A percentile compares a stretch with the other conserved stretches of the same genome.
Evolutionary conservation across 257 asterid genomes (phyloP).

Genomic region (Plantago elongata): DNA sequence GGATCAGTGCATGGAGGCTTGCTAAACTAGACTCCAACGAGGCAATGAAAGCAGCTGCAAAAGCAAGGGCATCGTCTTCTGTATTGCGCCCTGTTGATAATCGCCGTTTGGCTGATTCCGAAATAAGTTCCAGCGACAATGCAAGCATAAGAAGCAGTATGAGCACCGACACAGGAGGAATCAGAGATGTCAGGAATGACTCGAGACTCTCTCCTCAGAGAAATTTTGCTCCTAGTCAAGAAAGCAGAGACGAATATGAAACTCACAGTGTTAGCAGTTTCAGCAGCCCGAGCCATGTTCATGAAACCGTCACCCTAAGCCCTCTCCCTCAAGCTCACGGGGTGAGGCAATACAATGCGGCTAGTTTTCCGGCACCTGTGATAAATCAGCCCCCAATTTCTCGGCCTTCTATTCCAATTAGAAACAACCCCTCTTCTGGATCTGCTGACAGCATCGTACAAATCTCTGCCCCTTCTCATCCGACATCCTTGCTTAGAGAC

Average conservation of each 20-base stretch:
- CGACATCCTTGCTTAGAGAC: slow-evolving; percentile 60
- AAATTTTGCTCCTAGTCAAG: slow-evolving; percentile 74
- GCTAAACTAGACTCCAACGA: slow-evolving; percentile 89
- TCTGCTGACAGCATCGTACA: slow-evolving; percentile 50
- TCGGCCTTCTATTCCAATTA: slow-evolving; percentile 25
- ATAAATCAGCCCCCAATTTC: slow-evolving; percentile 32
- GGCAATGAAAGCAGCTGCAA: slow-evolving; percentile 93
- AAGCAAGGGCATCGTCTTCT: slow-evolving; percentile 95
- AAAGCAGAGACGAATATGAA: slow-evolving; percentile 79
- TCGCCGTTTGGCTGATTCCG: slow-evolving; percentile 60
- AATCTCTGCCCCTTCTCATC: slow-evolving; percentile 40
- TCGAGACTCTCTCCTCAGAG: slow-evolving; percentile 39
- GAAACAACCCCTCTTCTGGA: slow-evolving; percentile 28
- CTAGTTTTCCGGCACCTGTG: slow-evolving; percentile 19
- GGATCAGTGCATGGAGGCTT: slow-evolving; percentile 94
- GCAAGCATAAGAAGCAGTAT: slow-evolving; percentile 75
- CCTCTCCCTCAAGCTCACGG: slow-evolving; percentile 74
- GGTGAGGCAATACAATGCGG: slow-evolving; percentile 27
- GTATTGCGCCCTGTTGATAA: slow-evolving; percentile 81
- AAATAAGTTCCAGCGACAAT: slow-evolving; percentile 83
- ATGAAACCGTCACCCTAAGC: slow-evolving; percentile 73
- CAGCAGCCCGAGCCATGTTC: slow-evolving; percentile 84
- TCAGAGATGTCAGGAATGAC: slow-evolving; percentile 45
- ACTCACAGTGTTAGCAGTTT: slow-evolving; percentile 85
- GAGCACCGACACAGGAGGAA: slow-evolving; percentile 77